phyloP scores from a whole-genome alignment of 306 rosid genomes.

The Acacia confusa region DNA sequence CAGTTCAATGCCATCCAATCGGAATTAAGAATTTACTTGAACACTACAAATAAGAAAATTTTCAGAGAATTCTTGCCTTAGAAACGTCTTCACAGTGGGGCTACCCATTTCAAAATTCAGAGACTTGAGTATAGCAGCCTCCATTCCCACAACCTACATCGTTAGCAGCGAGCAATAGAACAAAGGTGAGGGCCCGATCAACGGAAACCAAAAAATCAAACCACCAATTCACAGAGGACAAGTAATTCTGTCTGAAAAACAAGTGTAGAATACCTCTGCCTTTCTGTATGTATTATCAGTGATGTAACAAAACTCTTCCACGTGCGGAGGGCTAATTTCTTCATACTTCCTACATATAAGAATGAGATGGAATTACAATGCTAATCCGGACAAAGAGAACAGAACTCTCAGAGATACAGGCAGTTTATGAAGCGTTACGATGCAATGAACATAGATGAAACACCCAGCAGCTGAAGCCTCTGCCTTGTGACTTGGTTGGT shows the following conservation, averaged over 20 bases:
- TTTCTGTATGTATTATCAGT: slow-evolving; percentile 62
- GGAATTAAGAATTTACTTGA: neutral
- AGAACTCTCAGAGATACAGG: neutral
- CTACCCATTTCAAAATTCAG: slow-evolving; percentile 67
- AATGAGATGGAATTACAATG: neutral
- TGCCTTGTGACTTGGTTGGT: slow-evolving; percentile 32
- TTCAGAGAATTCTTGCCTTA: slow-evolving; percentile 49
- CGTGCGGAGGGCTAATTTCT: slow-evolving; percentile 71
- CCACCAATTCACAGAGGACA: neutral
- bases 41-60: neutral
- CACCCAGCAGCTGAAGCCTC: slow-evolving; percentile 64
- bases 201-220: neutral
- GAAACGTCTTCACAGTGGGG: slow-evolving; percentile 68
- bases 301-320: slow-evolving; percentile 65
- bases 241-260: neutral
- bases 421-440: slow-evolving; percentile 46
- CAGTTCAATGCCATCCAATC: neutral
- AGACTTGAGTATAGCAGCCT: slow-evolving; percentile 62
- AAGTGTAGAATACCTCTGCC: slow-evolving; percentile 46
- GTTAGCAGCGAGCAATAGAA: neutral
- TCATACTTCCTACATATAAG: slow-evolving; percentile 63
- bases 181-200: neutral
- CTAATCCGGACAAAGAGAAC: neutral
- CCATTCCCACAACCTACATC: slow-evolving; percentile 71
- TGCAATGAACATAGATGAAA: slow-evolving; percentile 76